Evolutionary conservation across 1,284 basidiomycete genomes (phyloP), one percentile per base, ranked within the genome.

Genomic region (Tylopilus sp.): DNA sequence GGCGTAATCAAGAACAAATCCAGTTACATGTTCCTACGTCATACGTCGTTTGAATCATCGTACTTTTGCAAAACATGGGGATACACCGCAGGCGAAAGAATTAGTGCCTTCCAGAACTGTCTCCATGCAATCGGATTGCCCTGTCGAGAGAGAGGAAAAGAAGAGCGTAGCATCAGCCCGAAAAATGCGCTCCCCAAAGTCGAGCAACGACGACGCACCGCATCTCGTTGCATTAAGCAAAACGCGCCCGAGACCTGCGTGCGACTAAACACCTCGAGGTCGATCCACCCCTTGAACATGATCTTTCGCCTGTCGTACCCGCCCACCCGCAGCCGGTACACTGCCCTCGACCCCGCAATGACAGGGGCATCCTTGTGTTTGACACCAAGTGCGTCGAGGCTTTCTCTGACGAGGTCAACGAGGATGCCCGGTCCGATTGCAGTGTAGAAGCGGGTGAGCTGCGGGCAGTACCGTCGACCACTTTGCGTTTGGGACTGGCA

Each of bases 361-460:
- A 60, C 39, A 36, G 69, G 58, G 18, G 69, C 68, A 39, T 61
- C 62, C 60, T 79, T 82, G 65, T 71, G 73, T 57, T 79, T 76
- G n/a, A 82, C 77, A 8, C 69, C 72, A 2, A 81, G 57, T 0
- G 45, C 55, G 26, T 72, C 65, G 8, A 89, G 69, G 25, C 73
- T 73, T 38, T 78, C 74, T 37, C 77, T 71, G 46, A 88, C 66
- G 47, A 82, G 70, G 2, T 67, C 58, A 34, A 82, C 63, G 30
- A 89, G 67, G 4, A 76, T 66, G 0, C 67, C 64, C 0, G 85
- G 84, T 1, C 72, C 71, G 4, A 84, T 61, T 2, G 74, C 65
- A 0, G 82, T 76, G 61, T 89, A 89, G 71, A 90, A 90, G 0
- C 87, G 80, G 2, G 88, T 89, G n/a, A 89, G 74, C 48, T 81